Evolutionary conservation across 2,329 filamentous ascomycete genomes (phyloP).

Genomic region (Talaromyces pinophilus): DNA sequence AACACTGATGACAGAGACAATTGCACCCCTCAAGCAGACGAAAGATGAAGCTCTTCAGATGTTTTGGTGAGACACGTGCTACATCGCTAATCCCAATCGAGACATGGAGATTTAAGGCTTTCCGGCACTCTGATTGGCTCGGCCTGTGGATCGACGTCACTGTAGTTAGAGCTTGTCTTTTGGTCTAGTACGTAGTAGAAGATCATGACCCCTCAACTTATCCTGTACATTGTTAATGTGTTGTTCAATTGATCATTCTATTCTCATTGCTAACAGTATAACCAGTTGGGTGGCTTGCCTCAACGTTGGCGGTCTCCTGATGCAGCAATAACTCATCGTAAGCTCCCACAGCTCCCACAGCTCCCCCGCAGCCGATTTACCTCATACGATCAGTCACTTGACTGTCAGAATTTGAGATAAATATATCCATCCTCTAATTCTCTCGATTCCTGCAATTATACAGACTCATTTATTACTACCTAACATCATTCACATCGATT

Average conservation of each 20-base stretch:
- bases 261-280: neutral
- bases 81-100: neutral
- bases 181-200: neutral
- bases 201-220: neutral
- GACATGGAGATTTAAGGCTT: neutral
- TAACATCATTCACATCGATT: too few species aligned
- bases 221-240: neutral
- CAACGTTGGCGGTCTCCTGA: neutral
- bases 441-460: neutral
- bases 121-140: constrained; percentile 4
- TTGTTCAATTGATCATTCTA: neutral
- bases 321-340: neutral
- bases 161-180: neutral
- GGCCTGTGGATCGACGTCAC: constrained; percentile 13
- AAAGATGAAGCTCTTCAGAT: neutral
- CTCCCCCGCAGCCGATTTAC: constrained; percentile 6
- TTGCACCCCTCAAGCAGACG: neutral
- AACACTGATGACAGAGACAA: neutral
- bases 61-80: neutral
- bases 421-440: neutral
- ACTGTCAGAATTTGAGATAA: neutral
- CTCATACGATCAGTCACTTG: constrained; percentile 14
- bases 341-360: constrained; percentile 9
- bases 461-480: neutral
- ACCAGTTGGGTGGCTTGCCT: neutral